A percentile compares a stretch with the other conserved stretches of the same genome.
Evolutionary conservation across 768 basidiomycete species (phyloP).

Genomic region (Rhizopogon vesiculosus): DNA sequence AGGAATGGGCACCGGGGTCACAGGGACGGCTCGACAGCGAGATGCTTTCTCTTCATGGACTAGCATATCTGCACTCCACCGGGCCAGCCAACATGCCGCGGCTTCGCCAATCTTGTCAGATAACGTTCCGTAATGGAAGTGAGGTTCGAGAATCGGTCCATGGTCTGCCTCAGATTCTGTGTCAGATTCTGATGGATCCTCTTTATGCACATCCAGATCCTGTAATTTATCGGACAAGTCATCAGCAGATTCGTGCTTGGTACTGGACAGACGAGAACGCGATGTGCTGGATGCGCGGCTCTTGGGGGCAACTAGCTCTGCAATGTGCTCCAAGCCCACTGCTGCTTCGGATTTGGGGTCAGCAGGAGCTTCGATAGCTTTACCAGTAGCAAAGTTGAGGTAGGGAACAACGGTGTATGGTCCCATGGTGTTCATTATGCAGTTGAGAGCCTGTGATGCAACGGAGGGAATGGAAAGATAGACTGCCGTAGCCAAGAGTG

Average conservation of each 20-base stretch:
- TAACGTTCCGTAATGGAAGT: conserved; percentile 79
- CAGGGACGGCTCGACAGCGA: conserved; percentile 10
- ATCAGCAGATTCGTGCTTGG: conserved; percentile 13
- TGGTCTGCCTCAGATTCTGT: conserved; percentile 21
- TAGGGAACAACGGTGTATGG: conserved; percentile 75
- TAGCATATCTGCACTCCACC: conserved; percentile 85
- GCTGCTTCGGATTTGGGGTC: conserved; percentile 53
- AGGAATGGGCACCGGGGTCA: conserved; percentile 11
- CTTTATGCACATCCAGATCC: conserved; percentile 30
- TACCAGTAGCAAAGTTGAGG: conserved; percentile 78
- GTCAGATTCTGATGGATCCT: conserved; percentile 31
- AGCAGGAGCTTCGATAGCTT: conserved; percentile 43
- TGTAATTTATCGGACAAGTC: conserved; percentile 25
- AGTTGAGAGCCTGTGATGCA: conserved; percentile 67
- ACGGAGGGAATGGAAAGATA: conserved; percentile 81
- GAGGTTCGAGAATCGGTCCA: conserved; percentile 22
- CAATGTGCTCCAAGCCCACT: conserved; percentile 66
- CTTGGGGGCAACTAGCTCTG: conserved; percentile 41
- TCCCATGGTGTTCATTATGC: conserved; percentile 69
- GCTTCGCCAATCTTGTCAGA: conserved; percentile 92
- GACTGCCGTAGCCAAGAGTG: conserved; percentile 80
- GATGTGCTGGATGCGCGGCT: conserved; percentile 4
- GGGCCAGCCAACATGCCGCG: conserved; percentile 78
- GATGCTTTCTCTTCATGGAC: conserved; percentile 45
- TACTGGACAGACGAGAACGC: background rate